These are phyloP conservation scores for Leishmania gerbilli DNA, from an alignment of 208 protist species.

Conservation along the genomic window DNA sequence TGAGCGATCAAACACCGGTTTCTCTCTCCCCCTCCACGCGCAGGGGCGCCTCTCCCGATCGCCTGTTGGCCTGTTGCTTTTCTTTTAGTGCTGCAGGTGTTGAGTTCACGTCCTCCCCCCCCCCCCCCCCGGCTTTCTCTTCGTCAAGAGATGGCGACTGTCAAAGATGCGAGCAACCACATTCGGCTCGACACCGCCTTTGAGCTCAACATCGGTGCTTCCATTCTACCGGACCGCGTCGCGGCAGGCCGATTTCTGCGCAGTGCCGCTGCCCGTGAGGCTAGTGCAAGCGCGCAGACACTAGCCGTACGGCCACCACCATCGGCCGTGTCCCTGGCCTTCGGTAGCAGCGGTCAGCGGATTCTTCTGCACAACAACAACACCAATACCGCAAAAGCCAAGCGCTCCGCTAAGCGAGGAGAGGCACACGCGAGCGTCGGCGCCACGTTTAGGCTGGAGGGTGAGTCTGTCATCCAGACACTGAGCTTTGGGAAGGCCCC, in stretches of 20 bases:
- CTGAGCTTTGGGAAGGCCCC: slow-evolving; percentile 91
- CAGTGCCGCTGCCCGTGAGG: slow-evolving; percentile 20
- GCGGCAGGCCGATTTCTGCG: slow-evolving; percentile 70
- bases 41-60: background rate
- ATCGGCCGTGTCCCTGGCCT: slow-evolving; percentile 57
- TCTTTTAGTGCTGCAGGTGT: background rate
- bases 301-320: slow-evolving; percentile 28
- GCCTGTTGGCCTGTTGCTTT: background rate
- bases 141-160: slow-evolving; percentile 11
- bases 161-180: slow-evolving; percentile 17
- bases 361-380: slow-evolving; percentile 91
- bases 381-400: slow-evolving; percentile 33
- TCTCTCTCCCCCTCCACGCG: background rate
- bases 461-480: slow-evolving; percentile 49
- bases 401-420: slow-evolving; percentile 44
- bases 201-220: slow-evolving; percentile 54
- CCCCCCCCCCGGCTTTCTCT: background rate
- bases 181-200: slow-evolving; percentile 64
- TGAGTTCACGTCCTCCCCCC: background rate
- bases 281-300: background rate
- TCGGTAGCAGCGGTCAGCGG: slow-evolving; percentile 69
- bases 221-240: slow-evolving; percentile 58
- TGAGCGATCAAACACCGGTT: background rate
- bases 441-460: slow-evolving; percentile 5
- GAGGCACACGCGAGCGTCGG: slow-evolving; percentile 23